These are phyloP conservation scores for Dryadomyces quercivorus DNA, from an alignment of 2,329 filamentous ascomycete species.

Conservation along the genomic window DNA sequence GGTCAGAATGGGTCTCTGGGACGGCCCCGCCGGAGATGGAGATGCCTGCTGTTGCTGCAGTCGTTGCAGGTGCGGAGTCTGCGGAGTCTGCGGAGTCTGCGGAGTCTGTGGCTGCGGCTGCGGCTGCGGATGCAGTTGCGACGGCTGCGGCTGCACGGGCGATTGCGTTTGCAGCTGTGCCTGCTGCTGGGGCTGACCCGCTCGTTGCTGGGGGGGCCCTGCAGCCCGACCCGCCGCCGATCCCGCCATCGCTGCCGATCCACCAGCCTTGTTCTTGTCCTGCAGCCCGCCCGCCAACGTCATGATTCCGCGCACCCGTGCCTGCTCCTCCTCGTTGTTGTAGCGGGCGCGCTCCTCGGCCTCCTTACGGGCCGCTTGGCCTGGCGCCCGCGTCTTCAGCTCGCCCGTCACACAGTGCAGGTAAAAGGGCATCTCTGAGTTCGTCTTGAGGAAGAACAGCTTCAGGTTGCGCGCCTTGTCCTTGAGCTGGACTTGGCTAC, in stretches of 20 bases:
- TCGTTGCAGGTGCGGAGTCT: not conserved
- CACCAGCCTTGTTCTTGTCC: constrained; percentile 16
- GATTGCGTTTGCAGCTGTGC: not conserved
- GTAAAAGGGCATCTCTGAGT: constrained; percentile 82
- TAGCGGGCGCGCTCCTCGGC: constrained; percentile 50
- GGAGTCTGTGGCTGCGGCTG: not conserved
- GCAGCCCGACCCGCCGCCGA: not conserved
- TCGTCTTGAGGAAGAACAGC: constrained; percentile 82
- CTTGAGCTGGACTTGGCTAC: constrained; percentile 84
- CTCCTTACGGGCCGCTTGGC: constrained; percentile 57
- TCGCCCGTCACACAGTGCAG: constrained; percentile 81
- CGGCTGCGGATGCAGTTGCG: no score
- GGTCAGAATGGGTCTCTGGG: not conserved
- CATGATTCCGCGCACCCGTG: constrained; percentile 48
- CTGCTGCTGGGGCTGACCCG: not conserved
- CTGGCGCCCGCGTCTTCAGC: constrained; percentile 72
- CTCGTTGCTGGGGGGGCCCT: not conserved
- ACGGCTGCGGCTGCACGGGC: not conserved
- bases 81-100: not conserved
- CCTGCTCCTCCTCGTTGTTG: constrained; percentile 47
- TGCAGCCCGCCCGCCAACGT: constrained; percentile 40
- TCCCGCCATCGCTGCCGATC: not conserved
- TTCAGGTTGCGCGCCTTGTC: constrained; percentile 87
- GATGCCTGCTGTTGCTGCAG: not conserved
- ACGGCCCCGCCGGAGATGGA: not conserved